Base-by-base conservation (phyloP, 805 yeast species). In the Candida namnaoensis region DNA sequence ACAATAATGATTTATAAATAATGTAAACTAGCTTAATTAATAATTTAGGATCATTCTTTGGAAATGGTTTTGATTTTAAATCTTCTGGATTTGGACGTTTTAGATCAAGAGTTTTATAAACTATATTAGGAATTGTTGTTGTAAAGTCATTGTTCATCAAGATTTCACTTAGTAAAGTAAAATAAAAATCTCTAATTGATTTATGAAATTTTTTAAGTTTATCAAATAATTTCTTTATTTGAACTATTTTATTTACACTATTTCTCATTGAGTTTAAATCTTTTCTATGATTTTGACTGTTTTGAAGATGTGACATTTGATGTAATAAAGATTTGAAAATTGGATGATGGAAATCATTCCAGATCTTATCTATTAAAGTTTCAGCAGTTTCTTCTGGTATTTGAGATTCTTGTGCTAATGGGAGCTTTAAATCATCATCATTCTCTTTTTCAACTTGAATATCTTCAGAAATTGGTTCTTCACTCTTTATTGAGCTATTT, bases 301-400 rank as follows among this genome's bases (percentile, higher is more conserved):
- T 46, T 44, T 35, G 47, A 39, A 37, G 47, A 39, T 37, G 41
- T 48, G 38, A 43, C 47, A 41, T 42, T 50, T 49, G 44, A 47
- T 14, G 54, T 59, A 41, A 63, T 58, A 71, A 80, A 53, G 70
- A 70, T 48, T 78, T 80, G 45, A 81, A 68, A 2, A 77, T 71
- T 2, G 87, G 87, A 50, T 78, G 77, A 48, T 78, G 82, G 47
- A 82, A 68, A 5, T 76, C 75, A 30, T 65, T 54, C 88, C 88
- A 82, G 19, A 78, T 57, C 5, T 56, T 49, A 40, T 77, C 82
- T 15, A 82, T 65, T 7, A 73, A 57, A 3, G 56, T 53, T n/a
- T 51, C 52, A 6, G 54, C 51, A 9, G 47, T 48, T 24, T 44
- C 38, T 1, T 40, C 39, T 1, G 46, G 36, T 4, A 34, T 32